Base-by-base conservation (phyloP, 2,329 filamentous ascomycete genomes). In the Talaromyces sp. region DNA sequence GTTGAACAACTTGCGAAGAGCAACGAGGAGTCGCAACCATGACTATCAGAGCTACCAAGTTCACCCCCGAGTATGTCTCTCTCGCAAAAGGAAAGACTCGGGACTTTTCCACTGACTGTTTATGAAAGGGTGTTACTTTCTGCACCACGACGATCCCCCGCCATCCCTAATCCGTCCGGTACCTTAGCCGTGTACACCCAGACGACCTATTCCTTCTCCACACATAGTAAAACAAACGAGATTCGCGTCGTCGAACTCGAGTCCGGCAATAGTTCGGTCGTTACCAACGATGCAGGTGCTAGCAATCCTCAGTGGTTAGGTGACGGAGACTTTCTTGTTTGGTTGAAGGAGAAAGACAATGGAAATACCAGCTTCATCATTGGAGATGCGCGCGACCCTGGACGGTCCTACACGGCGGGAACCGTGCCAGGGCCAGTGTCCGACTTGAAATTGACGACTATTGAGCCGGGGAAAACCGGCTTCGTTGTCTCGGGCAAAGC, bases 161-260 rank as follows among this genome's bases (percentile, higher is more conserved):
- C 75, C 46, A 65, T 74, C 56, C 78, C 79, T 29, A 80, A 79
- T 64, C 67, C 77, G 1, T 69, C 75, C 26, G 79, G 79, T n/a
- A 80, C 74, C 14, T 71, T 80, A 29, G 75, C 77, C 6, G 71
- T 80, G 11, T 81, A 79, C 66, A 80, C 76, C 9, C 77, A 80
- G 58, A 78, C 78, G 1, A 72, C 74, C n/a, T 81, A 81, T 63
- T 80, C 78, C 24, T 81, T 81, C 65, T 77, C 80, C 31, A 77
- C 76, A 0, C 79, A 81, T 64, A 73, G 74, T 41, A 78, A 78
- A 63, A 78, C 72, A 32, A 76, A 73, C 53, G 79, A 81, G 63
- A 77, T 81, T 52, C 74, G 76, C 26, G 74, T 80, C 4, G 63
- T 81, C 4, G 76, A 81, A 46, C 71, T 81, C 38, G 66, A 68